Conservation (phyloP, 768 basidiomycete genomes). For the Russula lepida region DNA sequence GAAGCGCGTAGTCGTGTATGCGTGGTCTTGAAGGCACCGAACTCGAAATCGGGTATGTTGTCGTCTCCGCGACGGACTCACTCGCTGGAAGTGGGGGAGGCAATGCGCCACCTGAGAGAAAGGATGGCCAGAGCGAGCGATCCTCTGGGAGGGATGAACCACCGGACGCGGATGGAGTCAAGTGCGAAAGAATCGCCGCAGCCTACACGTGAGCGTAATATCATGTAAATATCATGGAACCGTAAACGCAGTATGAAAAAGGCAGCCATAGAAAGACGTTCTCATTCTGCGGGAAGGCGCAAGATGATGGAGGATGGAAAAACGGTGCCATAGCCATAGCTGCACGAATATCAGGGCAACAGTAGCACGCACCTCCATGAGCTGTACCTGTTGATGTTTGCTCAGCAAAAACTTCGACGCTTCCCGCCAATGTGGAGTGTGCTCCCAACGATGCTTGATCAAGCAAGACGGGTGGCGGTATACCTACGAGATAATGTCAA, state of each 20-base stretch:
- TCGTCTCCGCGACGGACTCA: conserved; percentile 17
- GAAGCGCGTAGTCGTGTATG: conserved; percentile 57
- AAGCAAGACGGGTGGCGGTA: conserved; percentile 91
- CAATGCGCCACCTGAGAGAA: conserved; percentile 61
- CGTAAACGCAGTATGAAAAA: not conserved
- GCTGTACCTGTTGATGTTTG: conserved; percentile 96
- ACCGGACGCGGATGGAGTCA: conserved; percentile 56
- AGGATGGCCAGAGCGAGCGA: conserved; percentile 86
- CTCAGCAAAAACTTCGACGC: conserved; percentile 83
- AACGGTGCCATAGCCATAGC: conserved; percentile 9
- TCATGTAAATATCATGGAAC: not conserved
- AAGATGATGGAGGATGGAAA: not conserved
- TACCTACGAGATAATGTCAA: conserved; percentile 37
- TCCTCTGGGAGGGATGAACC: conserved; percentile 86
- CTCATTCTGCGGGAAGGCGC: not conserved
- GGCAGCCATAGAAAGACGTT: not conserved
- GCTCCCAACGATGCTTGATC: conserved; percentile 98
- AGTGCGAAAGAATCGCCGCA: conserved; percentile 88
- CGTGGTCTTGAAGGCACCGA: conserved; percentile 56
- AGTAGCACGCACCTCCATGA: conserved; percentile 64
- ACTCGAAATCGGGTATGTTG: conserved; percentile 35
- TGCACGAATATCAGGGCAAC: conserved; percentile 4
- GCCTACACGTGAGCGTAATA: conserved; percentile 41
- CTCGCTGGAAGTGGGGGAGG: conserved; percentile 36
- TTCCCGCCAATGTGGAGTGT: conserved; percentile 93